Base-by-base conservation (phyloP, 345 rosid species). In the Eucalyptus marginata region DNA sequence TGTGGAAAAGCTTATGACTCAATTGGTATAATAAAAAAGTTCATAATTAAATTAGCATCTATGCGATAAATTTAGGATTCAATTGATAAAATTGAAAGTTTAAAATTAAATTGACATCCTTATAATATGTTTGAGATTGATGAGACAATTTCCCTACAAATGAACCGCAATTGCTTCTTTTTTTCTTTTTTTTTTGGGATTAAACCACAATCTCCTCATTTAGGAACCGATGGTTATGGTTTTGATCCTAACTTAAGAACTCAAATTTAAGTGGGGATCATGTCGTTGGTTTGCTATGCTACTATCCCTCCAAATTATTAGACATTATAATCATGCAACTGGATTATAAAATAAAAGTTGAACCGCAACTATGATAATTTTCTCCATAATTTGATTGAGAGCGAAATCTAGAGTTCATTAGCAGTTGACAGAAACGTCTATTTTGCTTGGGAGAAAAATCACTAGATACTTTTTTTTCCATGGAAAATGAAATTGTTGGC, bases 31-130 rank as follows among this genome's bases (percentile, higher is more conserved):
- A 15, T 16, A 16, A 16, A 15, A 66, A 31, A 0, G 1, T 27
- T 31, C 9, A 68, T 6, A 5, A 33, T 5, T 71, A 15, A 62
- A 14, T 0, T 4, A 0, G n/a, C 36, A 64, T 64, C 5, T 1
- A n/a, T n/a, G 14, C 36, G 4, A 29, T 64, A 64, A 8, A 15
- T 64, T n/a, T 15, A 29, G 1, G 18, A 64, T 27, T 64, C 9
- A n/a, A 22, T 64, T 25, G 62, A 56, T 56, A 56, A 56, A 12
- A 59, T 59, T 59, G 16, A 11, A 56, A 10, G 0, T 59, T 59
- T 59, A 27, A 10, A 27, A 59, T 2, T 59, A 27, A 27, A 25
- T 59, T 59, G 31, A 5, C 8, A 27, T 27, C 1, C 2, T 25
- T 59, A 59, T 52, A 11, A 13, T 3, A 11, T 12, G 14, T 59